A percentile compares a stretch with the other conserved stretches of the same genome.
Evolutionary conservation across 306 rosid species (phyloP).

Genomic region (Erythrophleum fordii): DNA sequence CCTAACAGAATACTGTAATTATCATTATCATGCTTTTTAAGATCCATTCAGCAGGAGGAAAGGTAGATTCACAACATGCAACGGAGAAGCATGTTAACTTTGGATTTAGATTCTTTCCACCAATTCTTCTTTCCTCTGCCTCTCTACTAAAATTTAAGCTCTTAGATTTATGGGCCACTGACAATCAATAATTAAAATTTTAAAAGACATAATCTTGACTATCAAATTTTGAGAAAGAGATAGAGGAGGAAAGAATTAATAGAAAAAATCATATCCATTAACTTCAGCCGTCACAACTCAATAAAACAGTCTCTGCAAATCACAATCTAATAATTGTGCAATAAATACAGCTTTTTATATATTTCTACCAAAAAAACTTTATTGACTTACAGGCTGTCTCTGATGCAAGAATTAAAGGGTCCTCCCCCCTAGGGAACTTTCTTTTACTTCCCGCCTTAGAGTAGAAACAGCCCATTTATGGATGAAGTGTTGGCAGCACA

Average conservation of each 20-base stretch:
- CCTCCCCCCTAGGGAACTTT: slow-evolving; percentile 53
- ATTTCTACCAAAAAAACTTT: neutral
- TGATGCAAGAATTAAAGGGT: slow-evolving; percentile 69
- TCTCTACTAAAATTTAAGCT: too few species aligned
- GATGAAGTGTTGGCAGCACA: slow-evolving; percentile 37
- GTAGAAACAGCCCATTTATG: slow-evolving; percentile 79
- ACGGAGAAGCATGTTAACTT: neutral
- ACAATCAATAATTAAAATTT: too few species aligned
- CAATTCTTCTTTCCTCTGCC: too few species aligned
- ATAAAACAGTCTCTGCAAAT: neutral
- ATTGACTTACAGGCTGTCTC: slow-evolving; percentile 80
- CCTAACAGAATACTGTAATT: neutral
- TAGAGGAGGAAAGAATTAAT: too few species aligned
- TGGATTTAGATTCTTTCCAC: too few species aligned
- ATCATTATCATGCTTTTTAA: neutral
- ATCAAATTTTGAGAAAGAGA: too few species aligned
- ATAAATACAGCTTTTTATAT: neutral
- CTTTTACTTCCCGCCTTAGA: slow-evolving; percentile 53
- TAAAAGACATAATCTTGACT: too few species aligned
- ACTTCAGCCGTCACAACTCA: neutral
- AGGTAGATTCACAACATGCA: neutral
- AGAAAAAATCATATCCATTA: too few species aligned
- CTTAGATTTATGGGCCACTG: too few species aligned
- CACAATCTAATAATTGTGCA: neutral
- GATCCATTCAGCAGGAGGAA: neutral